Percentiles rank a stretch among this genome's conserved stretches.
phyloP scores from a whole-genome alignment of 495 filamentous ascomycete species.

The Zalerion maritima region DNA sequence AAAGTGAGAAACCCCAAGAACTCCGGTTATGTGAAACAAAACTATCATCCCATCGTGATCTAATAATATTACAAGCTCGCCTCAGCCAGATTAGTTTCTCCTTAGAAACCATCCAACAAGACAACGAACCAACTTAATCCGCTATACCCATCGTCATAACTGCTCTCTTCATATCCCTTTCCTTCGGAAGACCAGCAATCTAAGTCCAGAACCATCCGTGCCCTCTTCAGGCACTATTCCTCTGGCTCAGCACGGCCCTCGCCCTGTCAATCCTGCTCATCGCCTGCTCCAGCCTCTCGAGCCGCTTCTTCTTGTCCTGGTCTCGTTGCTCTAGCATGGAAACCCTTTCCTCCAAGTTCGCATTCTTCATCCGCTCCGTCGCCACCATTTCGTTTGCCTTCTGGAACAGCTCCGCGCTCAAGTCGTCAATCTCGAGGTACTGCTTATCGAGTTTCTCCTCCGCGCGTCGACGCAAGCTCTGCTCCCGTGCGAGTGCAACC shows the following conservation, averaged over 20 bases:
- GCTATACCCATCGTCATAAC: too few relatives aligned
- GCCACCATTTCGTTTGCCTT: conserved; percentile 98
- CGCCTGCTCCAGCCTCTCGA: conserved; percentile 66
- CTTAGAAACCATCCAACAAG: too few relatives aligned
- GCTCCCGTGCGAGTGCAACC: conserved; percentile 58
- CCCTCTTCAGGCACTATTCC: too few relatives aligned
- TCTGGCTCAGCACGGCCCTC: conserved; percentile 37
- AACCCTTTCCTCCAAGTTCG: conserved; percentile 63
- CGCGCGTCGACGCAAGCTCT: conserved; percentile 52
- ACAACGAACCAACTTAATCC: too few relatives aligned
- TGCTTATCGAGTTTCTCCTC: conserved; percentile 60
- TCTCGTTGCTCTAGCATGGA: conserved; percentile 54
- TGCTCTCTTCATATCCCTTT: too few relatives aligned
- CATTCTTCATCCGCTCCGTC: conserved; percentile 64
- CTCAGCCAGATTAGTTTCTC: too few relatives aligned
- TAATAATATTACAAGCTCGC: too few relatives aligned
- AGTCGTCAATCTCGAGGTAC: conserved; percentile 73
- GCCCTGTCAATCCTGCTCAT: conserved; percentile 66
- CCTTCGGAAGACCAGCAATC: too few relatives aligned
- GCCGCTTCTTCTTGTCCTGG: conserved; percentile 48
- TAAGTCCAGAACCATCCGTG: too few relatives aligned
- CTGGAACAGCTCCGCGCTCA: conserved; percentile 73
- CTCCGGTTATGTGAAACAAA: too few relatives aligned
- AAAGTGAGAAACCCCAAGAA: too few relatives aligned
- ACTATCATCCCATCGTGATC: too few relatives aligned